A percentile compares a stretch with the other conserved stretches of the same genome.
Evolutionary conservation across 169 alveolate species (phyloP).

Genomic region (Eimeria praecox): DNA sequence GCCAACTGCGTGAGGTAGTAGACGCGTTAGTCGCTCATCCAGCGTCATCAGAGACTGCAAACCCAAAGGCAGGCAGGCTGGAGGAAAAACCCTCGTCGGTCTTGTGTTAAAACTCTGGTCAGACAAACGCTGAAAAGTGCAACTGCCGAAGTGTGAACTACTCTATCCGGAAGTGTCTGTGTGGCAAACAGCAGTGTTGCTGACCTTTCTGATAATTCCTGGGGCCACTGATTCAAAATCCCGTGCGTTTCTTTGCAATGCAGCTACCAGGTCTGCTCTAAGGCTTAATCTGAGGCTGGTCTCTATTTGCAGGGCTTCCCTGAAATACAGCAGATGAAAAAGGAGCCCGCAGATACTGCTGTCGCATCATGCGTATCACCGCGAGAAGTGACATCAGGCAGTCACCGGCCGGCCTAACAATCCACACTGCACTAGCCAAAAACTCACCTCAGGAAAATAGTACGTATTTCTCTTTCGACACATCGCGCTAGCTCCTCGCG

Average conservation of each 20-base stretch:
- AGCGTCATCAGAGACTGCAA: constrained; percentile 28
- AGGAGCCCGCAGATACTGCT: background rate
- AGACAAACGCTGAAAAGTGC: background rate
- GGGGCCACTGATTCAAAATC: constrained; percentile 24
- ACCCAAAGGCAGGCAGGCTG: background rate
- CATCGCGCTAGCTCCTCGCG: constrained; percentile 52
- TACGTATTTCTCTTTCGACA: constrained; percentile 32
- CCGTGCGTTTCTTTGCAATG: constrained; percentile 33
- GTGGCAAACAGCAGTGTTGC: background rate
- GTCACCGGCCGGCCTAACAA: background rate
- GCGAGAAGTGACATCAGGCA: background rate
- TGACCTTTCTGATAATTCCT: constrained; percentile 22
- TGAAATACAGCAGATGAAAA: background rate
- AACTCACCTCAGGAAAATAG: constrained; percentile 9
- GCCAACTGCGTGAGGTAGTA: background rate
- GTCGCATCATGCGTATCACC: background rate
- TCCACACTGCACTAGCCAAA: background rate
- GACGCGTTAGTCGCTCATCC: constrained; percentile 25
- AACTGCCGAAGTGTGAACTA: background rate
- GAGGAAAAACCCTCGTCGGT: background rate
- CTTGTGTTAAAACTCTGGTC: background rate
- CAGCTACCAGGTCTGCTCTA: constrained; percentile 55
- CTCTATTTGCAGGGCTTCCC: constrained; percentile 56
- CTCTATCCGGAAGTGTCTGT: background rate
- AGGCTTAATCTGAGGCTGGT: constrained; percentile 21